These are phyloP conservation scores for Flaveria sonorensis DNA, from an alignment of 129 eudicot genomes.

Conservation along the genomic window DNA sequence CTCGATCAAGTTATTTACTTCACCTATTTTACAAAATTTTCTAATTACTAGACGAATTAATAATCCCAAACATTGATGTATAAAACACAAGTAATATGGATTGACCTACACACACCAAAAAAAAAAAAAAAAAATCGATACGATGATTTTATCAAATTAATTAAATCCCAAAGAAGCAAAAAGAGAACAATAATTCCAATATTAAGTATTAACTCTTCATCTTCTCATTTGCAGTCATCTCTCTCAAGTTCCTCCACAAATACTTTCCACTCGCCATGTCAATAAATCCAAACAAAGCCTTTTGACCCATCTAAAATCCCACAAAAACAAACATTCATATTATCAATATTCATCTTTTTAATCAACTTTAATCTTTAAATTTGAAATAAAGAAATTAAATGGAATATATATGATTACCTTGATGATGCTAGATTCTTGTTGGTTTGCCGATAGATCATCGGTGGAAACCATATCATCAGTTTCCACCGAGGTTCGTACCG, in stretches of 20 bases:
- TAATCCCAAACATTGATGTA: not conserved
- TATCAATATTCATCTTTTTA: not conserved
- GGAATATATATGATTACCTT: conserved; percentile 26
- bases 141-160: not conserved
- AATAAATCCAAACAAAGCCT: conserved; percentile 54
- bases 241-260: conserved; percentile 53
- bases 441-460: conserved; percentile 16
- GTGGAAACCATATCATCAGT: conserved; percentile 4
- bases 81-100: not conserved
- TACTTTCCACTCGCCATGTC: conserved; percentile 75
- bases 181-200: conserved; percentile 7
- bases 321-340: conserved; percentile 6
- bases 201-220: conserved; percentile 5
- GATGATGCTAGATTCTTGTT: conserved; percentile 26
- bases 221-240: conserved; percentile 31
- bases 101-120: too few species aligned
- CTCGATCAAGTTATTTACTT: too few species aligned
- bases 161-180: not conserved
- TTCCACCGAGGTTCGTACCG: not conserved
- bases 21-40: too few species aligned
- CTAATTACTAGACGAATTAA: too few species aligned
- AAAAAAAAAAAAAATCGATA: not conserved
- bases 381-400: not conserved
- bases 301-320: conserved; percentile 42
- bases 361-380: not conserved